These are phyloP conservation scores for Agrocybe chaxingu DNA, from an alignment of 768 basidiomycete genomes.

Conservation along the genomic window DNA sequence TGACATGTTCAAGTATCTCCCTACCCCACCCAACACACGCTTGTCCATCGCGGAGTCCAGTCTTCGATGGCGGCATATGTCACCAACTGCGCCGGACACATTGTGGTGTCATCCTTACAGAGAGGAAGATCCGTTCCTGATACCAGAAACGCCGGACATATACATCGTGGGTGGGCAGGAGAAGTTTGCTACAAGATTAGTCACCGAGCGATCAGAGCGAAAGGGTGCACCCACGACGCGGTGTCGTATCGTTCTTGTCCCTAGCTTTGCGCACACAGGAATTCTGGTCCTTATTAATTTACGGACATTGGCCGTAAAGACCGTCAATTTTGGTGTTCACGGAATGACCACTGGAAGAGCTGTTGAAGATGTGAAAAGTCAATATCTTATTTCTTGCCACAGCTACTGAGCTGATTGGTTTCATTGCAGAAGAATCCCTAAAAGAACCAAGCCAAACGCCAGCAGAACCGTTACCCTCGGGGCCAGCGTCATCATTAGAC, in stretches of 20 bases:
- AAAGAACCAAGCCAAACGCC: conserved; percentile 17
- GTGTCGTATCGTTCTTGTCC: conserved; percentile 78
- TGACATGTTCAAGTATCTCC: conserved; percentile 93
- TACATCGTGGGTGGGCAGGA: conserved; percentile 94
- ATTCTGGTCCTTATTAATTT: conserved; percentile 77
- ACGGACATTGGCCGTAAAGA: conserved; percentile 67
- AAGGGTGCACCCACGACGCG: conserved; percentile 25
- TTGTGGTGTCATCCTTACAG: conserved; percentile 98
- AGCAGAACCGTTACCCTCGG: conserved; percentile 22
- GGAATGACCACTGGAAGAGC: conserved; percentile 36
- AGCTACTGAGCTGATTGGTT: neutral
- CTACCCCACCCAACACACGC: conserved; percentile 65
- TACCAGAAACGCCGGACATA: conserved; percentile 81
- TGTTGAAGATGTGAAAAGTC: conserved; percentile 13
- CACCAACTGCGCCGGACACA: conserved; percentile 98
- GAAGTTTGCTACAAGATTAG: conserved; percentile 71
- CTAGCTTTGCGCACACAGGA: conserved; percentile 77
- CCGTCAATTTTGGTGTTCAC: conserved; percentile 53
- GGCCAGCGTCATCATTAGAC: conserved; percentile 22
- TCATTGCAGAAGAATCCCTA: conserved; percentile 10
- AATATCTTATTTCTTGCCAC: neutral
- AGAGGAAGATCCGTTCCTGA: conserved; percentile 83
- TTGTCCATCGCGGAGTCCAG: conserved; percentile 75
- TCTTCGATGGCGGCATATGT: conserved; percentile 91
- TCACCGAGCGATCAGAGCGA: conserved; percentile 33